Base-by-base conservation (phyloP, 2,329 filamentous ascomycete species). In the Fusarium duplospermum region DNA sequence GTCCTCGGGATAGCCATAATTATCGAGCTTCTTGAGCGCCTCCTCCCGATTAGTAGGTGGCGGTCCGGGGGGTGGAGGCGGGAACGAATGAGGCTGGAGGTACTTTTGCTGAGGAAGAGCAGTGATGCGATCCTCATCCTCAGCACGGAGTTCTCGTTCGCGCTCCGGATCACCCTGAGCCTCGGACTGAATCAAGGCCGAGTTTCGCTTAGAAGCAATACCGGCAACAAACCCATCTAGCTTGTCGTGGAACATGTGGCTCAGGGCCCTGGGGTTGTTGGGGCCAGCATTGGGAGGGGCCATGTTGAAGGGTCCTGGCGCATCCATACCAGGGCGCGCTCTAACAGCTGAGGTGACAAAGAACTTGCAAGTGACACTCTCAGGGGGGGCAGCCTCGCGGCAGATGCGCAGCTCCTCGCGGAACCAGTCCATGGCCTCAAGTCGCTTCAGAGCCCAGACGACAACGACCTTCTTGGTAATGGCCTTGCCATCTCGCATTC, bases 401-500 rank as follows among this genome's bases (percentile, higher is more conserved):
- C 96, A 98, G 78, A 98, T 97, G 57, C 95, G 90, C 67, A 98
- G 87, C 82, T 98, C 96, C 83, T 98, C 95, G 74, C 94, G 93
- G 87, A 98, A 98, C 96, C 96, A 98, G 81, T 98, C 94, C 91
- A 98, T 94, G 1, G 94, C 94, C 82, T 98, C 96, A 16, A 96
- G 91, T 65, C 93, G 91, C 83, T 96, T 97, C 75, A 98, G 86
- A 6, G 95, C 92, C 96, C 96, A 98, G n/a, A 98, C 90, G 1
- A 98, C 94, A 18, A 96, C 93, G 6, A 98, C 93, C 73, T 93
- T 94, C 81, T 93, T 94, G 2, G 95, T 98, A 52, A 98, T 94
- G 36, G 96, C 95, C 82, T 98, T 98, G 59, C 94, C 94, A 80
- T 98, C 95, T 68, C 95, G 92, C 93, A 98, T 98, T 68, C 95